Evolutionary conservation across 2,329 filamentous ascomycete species (phyloP).

Genomic region (Metarhizium rileyi): DNA sequence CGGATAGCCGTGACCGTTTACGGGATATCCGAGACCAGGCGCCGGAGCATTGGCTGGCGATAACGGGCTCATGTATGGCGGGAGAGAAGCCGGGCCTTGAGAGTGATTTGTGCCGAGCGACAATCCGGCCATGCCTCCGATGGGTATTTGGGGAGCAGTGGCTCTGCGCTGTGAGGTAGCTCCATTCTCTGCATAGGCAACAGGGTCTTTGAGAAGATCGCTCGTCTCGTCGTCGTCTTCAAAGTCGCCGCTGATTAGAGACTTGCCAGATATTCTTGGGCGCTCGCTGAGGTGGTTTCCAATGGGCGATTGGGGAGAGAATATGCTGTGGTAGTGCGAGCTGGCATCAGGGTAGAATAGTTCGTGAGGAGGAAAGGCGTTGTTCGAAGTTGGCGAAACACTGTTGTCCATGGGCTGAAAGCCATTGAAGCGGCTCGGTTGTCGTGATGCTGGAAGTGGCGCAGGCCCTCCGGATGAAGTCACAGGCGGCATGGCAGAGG

Average conservation of each 20-base stretch:
- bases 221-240: slow-evolving; percentile 61
- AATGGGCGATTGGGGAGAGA: slow-evolving; percentile 65
- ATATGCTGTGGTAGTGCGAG: slow-evolving; percentile 51
- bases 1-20: slow-evolving; percentile 43
- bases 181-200: slow-evolving; percentile 59
- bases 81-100: slow-evolving; percentile 41
- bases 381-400: slow-evolving; percentile 49
- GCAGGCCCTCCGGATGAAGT: slow-evolving; percentile 31
- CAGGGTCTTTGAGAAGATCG: slow-evolving; percentile 60
- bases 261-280: slow-evolving; percentile 54
- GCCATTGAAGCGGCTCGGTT: slow-evolving; percentile 50
- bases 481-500: slow-evolving; percentile 15
- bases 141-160: slow-evolving; percentile 63
- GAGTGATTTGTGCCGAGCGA: slow-evolving; percentile 58
- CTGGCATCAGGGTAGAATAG: slow-evolving; percentile 47
- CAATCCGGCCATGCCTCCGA: slow-evolving; percentile 57
- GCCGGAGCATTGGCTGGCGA: slow-evolving; percentile 40
- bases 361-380: slow-evolving; percentile 42
- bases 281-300: slow-evolving; percentile 58
- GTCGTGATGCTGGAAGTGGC: slow-evolving; percentile 35
- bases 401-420: slow-evolving; percentile 52
- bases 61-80: slow-evolving; percentile 40
- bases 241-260: slow-evolving; percentile 58
- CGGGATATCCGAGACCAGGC: slow-evolving; percentile 18
- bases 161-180: slow-evolving; percentile 45